Conservation (phyloP, 371 early-diverging fungal genomes). For the Blakeslea trispora region DNA sequence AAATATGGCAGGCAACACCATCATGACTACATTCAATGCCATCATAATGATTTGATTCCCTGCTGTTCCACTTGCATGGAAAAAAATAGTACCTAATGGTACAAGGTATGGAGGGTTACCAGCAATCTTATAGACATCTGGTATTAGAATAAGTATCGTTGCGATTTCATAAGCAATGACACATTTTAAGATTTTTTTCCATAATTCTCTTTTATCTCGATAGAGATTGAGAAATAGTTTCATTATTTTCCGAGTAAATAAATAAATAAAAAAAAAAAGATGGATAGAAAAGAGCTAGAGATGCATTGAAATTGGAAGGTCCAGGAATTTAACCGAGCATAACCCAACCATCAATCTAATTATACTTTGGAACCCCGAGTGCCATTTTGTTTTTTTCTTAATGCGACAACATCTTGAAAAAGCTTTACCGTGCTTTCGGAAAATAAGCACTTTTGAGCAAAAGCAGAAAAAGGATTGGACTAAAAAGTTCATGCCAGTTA, state of each 20-base stretch:
- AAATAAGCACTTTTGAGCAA: no score
- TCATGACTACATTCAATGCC: conserved; percentile 27
- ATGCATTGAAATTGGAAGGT: no score
- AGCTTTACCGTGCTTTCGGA: no score
- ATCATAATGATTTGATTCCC: conserved; percentile 43
- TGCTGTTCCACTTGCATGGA: conserved; percentile 40
- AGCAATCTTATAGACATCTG: conserved; percentile 16
- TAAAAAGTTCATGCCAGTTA: no score
- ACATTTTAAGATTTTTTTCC: conserved; percentile 47
- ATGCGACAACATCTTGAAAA: no score
- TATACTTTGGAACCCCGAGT: no score
- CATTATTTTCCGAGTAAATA: background rate
- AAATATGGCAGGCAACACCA: conserved; percentile 36
- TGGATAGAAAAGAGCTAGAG: no score
- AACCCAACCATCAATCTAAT: no score
- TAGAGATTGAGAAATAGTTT: background rate
- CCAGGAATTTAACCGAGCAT: no score
- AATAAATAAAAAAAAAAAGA: no score
- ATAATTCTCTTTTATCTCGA: conserved; percentile 19
- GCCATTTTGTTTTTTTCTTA: no score
- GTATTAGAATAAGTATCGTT: conserved; percentile 37
- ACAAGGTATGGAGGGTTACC: conserved; percentile 42
- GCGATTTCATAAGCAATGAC: conserved; percentile 44
- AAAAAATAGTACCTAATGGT: conserved; percentile 39
- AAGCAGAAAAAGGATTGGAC: no score